Base-by-base conservation (phyloP, 768 basidiomycete species). In the Hygrophorus pudorinus region DNA sequence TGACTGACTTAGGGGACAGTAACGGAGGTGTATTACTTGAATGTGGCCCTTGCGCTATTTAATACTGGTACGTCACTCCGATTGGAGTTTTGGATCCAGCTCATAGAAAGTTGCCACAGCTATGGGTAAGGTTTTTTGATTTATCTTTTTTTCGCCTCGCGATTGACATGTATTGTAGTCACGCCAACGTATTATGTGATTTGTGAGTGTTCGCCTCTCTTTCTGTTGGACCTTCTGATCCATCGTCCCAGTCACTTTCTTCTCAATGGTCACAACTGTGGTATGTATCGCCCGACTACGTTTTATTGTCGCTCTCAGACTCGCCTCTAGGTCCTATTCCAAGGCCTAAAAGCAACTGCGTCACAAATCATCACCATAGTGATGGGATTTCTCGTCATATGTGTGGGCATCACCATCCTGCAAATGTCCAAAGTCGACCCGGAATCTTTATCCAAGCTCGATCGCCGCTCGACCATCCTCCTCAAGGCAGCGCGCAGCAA, bases 371-470 rank as follows among this genome's bases (percentile, higher is more conserved):
- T 98, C 41, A 96, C 92, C 1, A 74, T 97, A 46, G 83, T 94
- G 18, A 75, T 94, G 73, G 93, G 79, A 6, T 98, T 99, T 71
- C 62, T 96, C 50, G 79, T 85, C 47, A 93, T 93, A 44, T 90
- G 86, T 56, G 65, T 89, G 16, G 94, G 94, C 14, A 97, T 98
- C 60, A 86, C 85, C 24, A 81, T 99, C 51, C 79, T 99, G 6
- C 96, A 99, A 64, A 84, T 94, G 77, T 89, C 85, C 59, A 89
- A 89, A 65, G 78, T 98, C 52, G 94, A 99, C 57, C 94, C 96
- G 8, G 71, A 69, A 14, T 64, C 79, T 43, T 72, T 97, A 56
- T 68, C 69, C 46, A 78, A 78, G 38, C 83, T 99, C 54, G 96
- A 98, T 59, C 74, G 94, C 13, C 75, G 85, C 28, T 85, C 88